Conservation (phyloP, 306 rosid species). For the Cicer cuneatum region DNA sequence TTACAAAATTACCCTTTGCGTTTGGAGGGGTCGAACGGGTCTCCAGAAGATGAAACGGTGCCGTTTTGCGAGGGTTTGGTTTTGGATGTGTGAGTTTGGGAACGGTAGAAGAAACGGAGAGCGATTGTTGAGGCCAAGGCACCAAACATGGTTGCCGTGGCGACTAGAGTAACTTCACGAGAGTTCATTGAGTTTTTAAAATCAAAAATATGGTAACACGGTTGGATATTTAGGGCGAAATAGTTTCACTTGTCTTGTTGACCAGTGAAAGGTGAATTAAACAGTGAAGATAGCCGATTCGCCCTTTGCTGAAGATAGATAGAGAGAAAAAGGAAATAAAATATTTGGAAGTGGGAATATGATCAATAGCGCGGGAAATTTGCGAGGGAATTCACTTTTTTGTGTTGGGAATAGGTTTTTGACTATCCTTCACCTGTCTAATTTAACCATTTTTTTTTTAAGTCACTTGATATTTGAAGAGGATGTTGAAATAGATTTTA, state of each 20-base stretch:
- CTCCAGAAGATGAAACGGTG: slow-evolving; percentile 46
- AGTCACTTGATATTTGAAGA: no score
- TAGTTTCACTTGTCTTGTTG: not conserved
- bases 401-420: no score
- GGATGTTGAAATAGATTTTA: no score
- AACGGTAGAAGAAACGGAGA: slow-evolving; percentile 60
- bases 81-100: slow-evolving; percentile 38
- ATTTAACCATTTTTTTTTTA: no score
- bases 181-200: slow-evolving; percentile 60
- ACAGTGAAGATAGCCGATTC: not conserved
- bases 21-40: slow-evolving; percentile 83
- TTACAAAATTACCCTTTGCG: slow-evolving; percentile 59
- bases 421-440: no score
- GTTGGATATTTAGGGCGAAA: not conserved
- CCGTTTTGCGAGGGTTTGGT: slow-evolving; percentile 49
- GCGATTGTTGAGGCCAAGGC: slow-evolving; percentile 72
- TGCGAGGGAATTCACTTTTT: not conserved
- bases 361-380: slow-evolving; percentile 39
- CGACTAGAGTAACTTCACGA: slow-evolving; percentile 61
- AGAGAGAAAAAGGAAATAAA: not conserved
- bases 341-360: slow-evolving; percentile 33
- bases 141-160: slow-evolving; percentile 70
- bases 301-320: not conserved
- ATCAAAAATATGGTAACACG: not conserved
- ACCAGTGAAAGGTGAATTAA: not conserved